phyloP scores from a whole-genome alignment of 169 alveolate genomes.

The Plasmodium sp. region DNA sequence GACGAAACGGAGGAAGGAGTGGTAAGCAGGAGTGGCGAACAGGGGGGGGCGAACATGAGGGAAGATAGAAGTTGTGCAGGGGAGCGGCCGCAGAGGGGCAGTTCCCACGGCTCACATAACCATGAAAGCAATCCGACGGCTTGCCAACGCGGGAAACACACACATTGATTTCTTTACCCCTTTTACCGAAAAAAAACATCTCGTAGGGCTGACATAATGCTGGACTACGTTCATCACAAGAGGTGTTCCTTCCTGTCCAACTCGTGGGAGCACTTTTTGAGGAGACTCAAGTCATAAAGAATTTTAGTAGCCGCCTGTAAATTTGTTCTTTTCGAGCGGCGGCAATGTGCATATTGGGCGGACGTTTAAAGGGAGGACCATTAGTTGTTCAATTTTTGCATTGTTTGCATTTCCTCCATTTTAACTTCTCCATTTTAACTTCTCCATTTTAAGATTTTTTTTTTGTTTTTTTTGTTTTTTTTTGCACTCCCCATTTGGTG shows the following conservation, averaged over 20 bases:
- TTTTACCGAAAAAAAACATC: not conserved
- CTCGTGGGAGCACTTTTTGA: slow-evolving; percentile 45
- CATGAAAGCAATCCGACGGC: not conserved
- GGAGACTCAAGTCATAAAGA: slow-evolving; percentile 30
- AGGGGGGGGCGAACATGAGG: not conserved
- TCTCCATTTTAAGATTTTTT: not conserved
- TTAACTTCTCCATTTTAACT: not conserved
- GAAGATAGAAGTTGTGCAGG: not conserved
- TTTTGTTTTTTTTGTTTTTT: not conserved
- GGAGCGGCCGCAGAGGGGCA: not conserved
- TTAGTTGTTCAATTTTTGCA: not conserved
- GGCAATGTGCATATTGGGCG: not conserved
- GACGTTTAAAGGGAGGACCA: not conserved
- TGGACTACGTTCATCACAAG: slow-evolving; percentile 73
- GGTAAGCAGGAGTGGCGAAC: slow-evolving; percentile 19
- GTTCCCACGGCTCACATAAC: not conserved
- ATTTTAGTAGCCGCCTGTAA: not conserved
- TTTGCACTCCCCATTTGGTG: not conserved
- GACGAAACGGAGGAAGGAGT: slow-evolving; percentile 65
- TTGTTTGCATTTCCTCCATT: not conserved
- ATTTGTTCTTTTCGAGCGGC: not conserved
- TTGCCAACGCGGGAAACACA: not conserved
- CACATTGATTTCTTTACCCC: not conserved
- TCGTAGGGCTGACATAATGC: slow-evolving; percentile 74
- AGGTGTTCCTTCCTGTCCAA: slow-evolving; percentile 72